A percentile compares a stretch with the other conserved stretches of the same genome.
Evolutionary conservation across 495 filamentous ascomycete genomes (phyloP).

Genomic region (Podospora australis): DNA sequence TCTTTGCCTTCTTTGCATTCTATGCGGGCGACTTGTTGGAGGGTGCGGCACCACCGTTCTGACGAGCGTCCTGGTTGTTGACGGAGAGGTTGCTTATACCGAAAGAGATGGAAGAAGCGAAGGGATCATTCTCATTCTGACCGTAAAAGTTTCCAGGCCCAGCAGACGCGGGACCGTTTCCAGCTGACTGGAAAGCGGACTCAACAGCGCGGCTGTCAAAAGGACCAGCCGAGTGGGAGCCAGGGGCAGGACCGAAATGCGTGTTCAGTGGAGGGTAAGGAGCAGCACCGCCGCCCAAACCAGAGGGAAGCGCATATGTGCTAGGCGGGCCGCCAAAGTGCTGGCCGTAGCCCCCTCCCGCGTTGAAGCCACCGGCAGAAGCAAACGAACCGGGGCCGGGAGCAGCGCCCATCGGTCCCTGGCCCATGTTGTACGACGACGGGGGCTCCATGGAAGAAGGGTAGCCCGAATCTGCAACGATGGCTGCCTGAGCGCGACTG

Average conservation of each 20-base stretch:
- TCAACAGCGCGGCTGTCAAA: slow-evolving; percentile 92
- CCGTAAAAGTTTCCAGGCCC: slow-evolving; percentile 56
- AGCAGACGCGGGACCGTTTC: slow-evolving; percentile 61
- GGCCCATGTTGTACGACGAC: slow-evolving; percentile 67
- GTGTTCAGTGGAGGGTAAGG: slow-evolving; percentile 82
- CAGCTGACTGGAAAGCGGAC: slow-evolving; percentile 82
- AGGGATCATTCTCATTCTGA: slow-evolving; percentile 66
- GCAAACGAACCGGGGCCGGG: slow-evolving; percentile 80
- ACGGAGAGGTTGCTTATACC: slow-evolving; percentile 77
- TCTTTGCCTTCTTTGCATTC: too few relatives aligned
- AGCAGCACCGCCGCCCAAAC: slow-evolving; percentile 68
- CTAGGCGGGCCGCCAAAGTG: slow-evolving; percentile 84
- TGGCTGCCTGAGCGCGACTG: slow-evolving; percentile 83
- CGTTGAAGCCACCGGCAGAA: slow-evolving; percentile 60
- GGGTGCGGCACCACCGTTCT: slow-evolving; percentile 62
- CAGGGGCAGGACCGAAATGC: slow-evolving; percentile 62
- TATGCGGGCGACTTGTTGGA: slow-evolving; percentile 62
- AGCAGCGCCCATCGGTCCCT: slow-evolving; percentile 76
- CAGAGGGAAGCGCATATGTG: slow-evolving; percentile 87
- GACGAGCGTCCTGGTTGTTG: slow-evolving; percentile 72
- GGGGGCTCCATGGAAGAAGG: slow-evolving; percentile 84
- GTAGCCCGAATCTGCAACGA: slow-evolving; percentile 90
- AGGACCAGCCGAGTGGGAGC: slow-evolving; percentile 74
- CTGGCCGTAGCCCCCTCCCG: slow-evolving; percentile 71
- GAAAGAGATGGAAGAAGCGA: slow-evolving; percentile 81